A percentile compares a stretch with the other conserved stretches of the same genome.
These are phyloP conservation scores for Circinella minor DNA, from an alignment of 371 early-diverging fungal genomes.

Conservation along the genomic window DNA sequence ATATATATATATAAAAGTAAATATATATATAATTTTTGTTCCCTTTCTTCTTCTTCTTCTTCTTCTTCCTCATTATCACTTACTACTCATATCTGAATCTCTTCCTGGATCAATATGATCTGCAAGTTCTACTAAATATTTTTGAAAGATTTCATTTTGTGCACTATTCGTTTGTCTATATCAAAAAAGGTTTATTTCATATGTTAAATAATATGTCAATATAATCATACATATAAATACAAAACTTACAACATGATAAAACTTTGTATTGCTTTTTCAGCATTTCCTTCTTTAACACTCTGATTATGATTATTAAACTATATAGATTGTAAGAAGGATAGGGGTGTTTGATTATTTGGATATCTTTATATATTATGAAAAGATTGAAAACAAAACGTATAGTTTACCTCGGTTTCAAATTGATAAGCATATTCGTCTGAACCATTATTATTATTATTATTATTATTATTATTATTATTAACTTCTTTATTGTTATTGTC, in stretches of 20 bases:
- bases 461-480: neutral
- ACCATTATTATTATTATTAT: neutral
- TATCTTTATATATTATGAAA: too few relatives aligned
- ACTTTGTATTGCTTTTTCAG: slow-evolving; percentile 29
- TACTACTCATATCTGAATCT: slow-evolving; percentile 44
- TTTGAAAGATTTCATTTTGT: slow-evolving; percentile 37
- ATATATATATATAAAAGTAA: neutral
- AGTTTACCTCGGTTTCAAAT: slow-evolving; percentile 2
- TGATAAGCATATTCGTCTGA: neutral
- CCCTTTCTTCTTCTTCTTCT: neutral
- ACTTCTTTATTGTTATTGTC: neutral
- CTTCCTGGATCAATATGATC: slow-evolving; percentile 44
- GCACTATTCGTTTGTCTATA: slow-evolving; percentile 43
- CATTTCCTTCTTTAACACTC: slow-evolving; percentile 19
- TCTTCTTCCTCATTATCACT: slow-evolving; percentile 7
- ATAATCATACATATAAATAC: too few relatives aligned
- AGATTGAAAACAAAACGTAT: too few relatives aligned
- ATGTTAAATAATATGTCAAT: too few relatives aligned
- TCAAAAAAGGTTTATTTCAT: neutral
- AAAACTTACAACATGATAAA: slow-evolving; percentile 29
- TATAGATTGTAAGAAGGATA: neutral
- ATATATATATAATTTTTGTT: neutral
- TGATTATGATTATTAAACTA: slow-evolving; percentile 22
- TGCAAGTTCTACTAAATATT: slow-evolving; percentile 39
- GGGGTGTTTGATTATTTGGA: too few relatives aligned